Conservation (phyloP, 129 eudicot species). For the Escallonia herrerae region DNA sequence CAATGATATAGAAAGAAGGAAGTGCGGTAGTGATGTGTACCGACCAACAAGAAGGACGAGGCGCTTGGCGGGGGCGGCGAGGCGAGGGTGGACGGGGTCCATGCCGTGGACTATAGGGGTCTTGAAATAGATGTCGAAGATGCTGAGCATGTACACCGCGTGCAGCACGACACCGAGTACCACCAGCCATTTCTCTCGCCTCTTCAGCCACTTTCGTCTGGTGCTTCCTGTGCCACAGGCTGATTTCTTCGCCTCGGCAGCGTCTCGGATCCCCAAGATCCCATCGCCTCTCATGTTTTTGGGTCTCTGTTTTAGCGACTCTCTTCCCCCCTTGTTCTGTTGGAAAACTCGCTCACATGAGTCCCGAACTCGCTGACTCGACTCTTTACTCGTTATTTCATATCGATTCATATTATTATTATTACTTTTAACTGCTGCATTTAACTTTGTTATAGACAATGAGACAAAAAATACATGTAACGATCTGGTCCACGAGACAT, state of each 20-base stretch:
- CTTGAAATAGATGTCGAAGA: conserved; percentile 96
- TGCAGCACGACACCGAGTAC: conserved; percentile 75
- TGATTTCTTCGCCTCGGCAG: conserved; percentile 11
- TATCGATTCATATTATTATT: no score
- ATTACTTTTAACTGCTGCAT: no score
- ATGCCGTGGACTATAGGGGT: conserved; percentile 98
- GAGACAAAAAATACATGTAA: no score
- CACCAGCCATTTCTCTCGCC: conserved; percentile 85
- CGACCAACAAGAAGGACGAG: conserved; percentile 88
- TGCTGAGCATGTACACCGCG: conserved; percentile 97
- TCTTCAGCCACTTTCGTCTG: conserved; percentile 50
- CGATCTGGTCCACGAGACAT: no score
- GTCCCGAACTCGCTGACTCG: no score
- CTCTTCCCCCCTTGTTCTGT: conserved; percentile 1
- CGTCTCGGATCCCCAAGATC: conserved; percentile 35
- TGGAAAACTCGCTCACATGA: no score
- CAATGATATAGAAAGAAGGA: no score
- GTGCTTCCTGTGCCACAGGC: conserved; percentile 12
- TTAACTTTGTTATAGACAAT: no score
- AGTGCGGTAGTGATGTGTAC: conserved; percentile 18
- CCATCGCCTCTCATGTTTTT: conserved; percentile 38
- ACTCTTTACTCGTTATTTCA: no score
- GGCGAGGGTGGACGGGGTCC: conserved; percentile 80
- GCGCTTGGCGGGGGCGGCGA: conserved; percentile 82
- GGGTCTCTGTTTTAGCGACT: background rate